Base-by-base conservation (phyloP, 108 stramenopile genomes). In the Nitzschia sp. region DNA sequence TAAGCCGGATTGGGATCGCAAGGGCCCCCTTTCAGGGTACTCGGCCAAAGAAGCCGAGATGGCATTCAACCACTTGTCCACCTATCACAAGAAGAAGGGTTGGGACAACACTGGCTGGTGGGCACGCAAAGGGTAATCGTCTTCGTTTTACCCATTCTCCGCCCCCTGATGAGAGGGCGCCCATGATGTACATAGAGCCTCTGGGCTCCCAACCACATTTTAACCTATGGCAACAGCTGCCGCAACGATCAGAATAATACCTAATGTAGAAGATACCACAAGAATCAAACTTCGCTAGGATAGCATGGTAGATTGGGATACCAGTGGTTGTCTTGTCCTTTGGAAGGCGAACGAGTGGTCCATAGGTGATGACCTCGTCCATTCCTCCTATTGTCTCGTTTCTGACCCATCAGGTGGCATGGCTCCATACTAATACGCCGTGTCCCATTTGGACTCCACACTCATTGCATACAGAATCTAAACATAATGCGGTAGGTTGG, bases 71-170 rank as follows among this genome's bases (percentile, higher is more conserved):
- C 92, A 93, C 70, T 72, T 93, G 6, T 79, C 83, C 19, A 85
- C 80, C 57, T 91, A 87, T 66, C 92, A 93, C 79, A 80, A 93
- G 67, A 83, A 90, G 82, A 86, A 93, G 55, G 92, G 92, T 39
- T 93, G 92, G 92, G 91, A 93, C 55, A 79, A 81, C 29, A 77
- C 77, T 43, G 92, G 92, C 25, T 93, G 88, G 88, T 93, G 92
- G 92, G 76, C 82, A 48, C 75, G 81, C 26, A 88, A 83, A 57
- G 92, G 92, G 20, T 93, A 81, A 76, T 9, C 10, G 6, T 22
- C 5, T 41, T 15, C 6, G 19, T 55, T 55, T 55, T 48, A 5
- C 17, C 46, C 17, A 17, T 48, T 2, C 46, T 48, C 46, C 6
- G n/a, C 46, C 14, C n/a, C 46, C 46, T 48, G n/a, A n/a, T 48